These are phyloP conservation scores for Phtheirospermum japonicum DNA, from an alignment of 257 asterid species.

Conservation along the genomic window DNA sequence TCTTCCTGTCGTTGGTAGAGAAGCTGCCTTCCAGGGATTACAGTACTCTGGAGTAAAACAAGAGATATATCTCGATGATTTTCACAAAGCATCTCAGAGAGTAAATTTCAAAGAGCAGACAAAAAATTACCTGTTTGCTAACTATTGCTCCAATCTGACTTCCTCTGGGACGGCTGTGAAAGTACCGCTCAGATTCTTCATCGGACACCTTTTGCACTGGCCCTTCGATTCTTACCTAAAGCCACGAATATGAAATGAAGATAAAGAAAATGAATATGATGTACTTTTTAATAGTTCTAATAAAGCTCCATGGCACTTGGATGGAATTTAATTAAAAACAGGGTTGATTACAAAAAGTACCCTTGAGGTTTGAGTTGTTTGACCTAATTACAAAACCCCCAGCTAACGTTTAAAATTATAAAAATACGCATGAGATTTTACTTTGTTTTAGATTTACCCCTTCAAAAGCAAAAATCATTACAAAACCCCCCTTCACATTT, in stretches of 20 bases:
- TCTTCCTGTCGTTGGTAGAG: conserved; percentile 54
- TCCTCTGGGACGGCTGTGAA: conserved; percentile 78
- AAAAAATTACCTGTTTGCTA: conserved; percentile 65
- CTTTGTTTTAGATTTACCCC: not conserved
- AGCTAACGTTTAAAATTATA: not conserved
- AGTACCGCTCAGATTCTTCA: conserved; percentile 74
- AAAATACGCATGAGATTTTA: not conserved
- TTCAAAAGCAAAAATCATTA: not conserved
- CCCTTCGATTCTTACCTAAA: conserved; percentile 83
- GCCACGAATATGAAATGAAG: conserved; percentile 23
- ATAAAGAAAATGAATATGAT: conserved; percentile 15
- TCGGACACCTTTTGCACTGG: conserved; percentile 62
- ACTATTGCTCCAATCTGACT: conserved; percentile 79
- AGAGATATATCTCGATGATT: conserved; percentile 23
- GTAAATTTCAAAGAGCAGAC: conserved; percentile 3
- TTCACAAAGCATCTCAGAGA: conserved; percentile 12
- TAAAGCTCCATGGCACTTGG: conserved; percentile 14
- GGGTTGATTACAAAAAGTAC: not conserved
- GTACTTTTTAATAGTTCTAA: not conserved
- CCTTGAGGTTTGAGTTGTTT: not conserved
- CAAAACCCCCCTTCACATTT: not conserved
- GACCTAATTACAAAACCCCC: not conserved
- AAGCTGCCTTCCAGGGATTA: conserved; percentile 58
- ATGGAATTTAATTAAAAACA: conserved; percentile 13
- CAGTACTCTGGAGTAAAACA: conserved; percentile 47